Evolutionary conservation across 106 monocot genomes (phyloP).

Genomic region (Chionographis japonica): DNA sequence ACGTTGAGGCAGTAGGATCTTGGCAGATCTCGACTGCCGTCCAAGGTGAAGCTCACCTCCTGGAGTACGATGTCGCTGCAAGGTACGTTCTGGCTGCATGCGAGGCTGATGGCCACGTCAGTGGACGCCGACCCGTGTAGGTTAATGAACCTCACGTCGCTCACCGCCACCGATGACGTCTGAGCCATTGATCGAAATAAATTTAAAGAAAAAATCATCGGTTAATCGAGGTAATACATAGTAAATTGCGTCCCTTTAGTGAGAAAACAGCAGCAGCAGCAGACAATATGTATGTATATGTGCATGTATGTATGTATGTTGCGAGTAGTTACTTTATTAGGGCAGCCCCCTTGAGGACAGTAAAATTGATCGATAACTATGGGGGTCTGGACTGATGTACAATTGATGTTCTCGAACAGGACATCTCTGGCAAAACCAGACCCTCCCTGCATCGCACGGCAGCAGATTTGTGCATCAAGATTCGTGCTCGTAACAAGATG

Average conservation of each 20-base stretch:
- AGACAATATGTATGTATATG: too few species aligned
- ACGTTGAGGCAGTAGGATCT: constrained; percentile 3
- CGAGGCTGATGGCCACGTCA: constrained; percentile 12
- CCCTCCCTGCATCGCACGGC: constrained; percentile 4
- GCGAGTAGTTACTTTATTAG: neutral
- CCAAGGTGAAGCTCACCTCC: neutral
- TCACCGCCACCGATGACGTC: neutral
- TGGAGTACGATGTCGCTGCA: neutral
- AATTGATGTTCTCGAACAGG: neutral
- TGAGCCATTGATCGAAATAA: neutral
- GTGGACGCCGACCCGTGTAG: constrained; percentile 7
- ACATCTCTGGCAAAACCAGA: neutral
- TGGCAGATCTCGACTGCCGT: neutral
- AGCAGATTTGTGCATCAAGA: neutral
- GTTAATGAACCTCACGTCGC: neutral
- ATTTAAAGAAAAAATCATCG: neutral
- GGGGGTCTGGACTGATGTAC: neutral
- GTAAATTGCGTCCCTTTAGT: too few species aligned
- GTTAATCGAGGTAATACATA: neutral
- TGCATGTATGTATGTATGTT: too few species aligned
- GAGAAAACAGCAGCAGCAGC: too few species aligned
- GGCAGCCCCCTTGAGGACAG: neutral
- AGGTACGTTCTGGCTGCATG: constrained; percentile 7
- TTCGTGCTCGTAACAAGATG: neutral
- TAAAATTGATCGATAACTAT: constrained; percentile 15